Base-by-base conservation (phyloP, 2,329 filamentous ascomycete species). In the Lecanoromycetidae sp. region DNA sequence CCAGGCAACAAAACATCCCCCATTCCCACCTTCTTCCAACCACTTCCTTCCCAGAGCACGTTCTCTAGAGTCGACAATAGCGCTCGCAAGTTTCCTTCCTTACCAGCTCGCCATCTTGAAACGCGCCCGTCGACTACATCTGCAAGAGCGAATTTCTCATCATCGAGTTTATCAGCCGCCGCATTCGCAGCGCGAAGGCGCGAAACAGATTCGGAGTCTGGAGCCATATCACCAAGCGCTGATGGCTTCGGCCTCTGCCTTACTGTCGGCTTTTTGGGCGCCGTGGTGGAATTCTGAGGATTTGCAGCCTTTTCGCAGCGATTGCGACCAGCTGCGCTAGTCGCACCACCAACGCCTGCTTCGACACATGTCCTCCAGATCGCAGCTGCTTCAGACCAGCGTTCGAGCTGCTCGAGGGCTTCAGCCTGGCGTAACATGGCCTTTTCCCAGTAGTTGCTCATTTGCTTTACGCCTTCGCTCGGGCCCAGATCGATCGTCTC, bases 21-120 rank as follows among this genome's bases (percentile, higher is more conserved):
- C 78, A 98, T 79, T 26, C 87, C 87, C 48, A 96, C 82, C 70
- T 93, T 94, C 71, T 94, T 95, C 91, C 91, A 98, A 3, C 87
- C 87, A 53, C 87, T 86, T 34, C 81, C 82, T 54, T 86, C 80
- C 91, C 91, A 98, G 23, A 98, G 72, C 23, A 98, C 87, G 32
- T 74, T 76, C 59, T 98, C 90, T 57, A 98, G 64, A 58, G 87
- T 94, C 3, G 83, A 84, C 30, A 98, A 67, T 41, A 98, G 68
- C 0, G 90, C 91, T 5, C 91, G 79, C 38, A 98, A 65, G 62
- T 98, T 98, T 54, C 95, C 90, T 47, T 86, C 75, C 67, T 96
- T 96, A 3, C 88, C 88, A 44, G 86, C 84, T 51, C 86, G 82
- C 91, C 91, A 98, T 1, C 79, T 71, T 0, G 77, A 70, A 22